Evolutionary conservation across 805 yeast genomes (phyloP).

Genomic region (Komagataella pseudopastoris): DNA sequence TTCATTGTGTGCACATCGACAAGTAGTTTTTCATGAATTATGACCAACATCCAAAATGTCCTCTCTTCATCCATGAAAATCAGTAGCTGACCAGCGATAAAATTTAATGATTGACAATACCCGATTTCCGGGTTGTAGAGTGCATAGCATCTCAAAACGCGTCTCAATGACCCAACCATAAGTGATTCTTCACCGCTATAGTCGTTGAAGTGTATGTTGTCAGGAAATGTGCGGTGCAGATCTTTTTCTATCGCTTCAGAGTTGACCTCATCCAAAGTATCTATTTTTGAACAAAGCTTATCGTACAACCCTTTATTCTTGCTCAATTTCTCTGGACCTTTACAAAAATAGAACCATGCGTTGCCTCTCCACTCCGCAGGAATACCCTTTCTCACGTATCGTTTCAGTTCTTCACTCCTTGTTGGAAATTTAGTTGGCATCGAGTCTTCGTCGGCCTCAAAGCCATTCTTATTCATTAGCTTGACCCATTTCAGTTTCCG

Average conservation of each 20-base stretch:
- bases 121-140: slow-evolving; percentile 82
- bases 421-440: slow-evolving; percentile 63
- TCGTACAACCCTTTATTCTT: slow-evolving; percentile 68
- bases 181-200: slow-evolving; percentile 37
- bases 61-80: slow-evolving; percentile 82
- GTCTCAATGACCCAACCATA: slow-evolving; percentile 55
- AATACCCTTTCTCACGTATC: slow-evolving; percentile 80
- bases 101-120: slow-evolving; percentile 90
- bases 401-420: slow-evolving; percentile 60
- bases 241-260: slow-evolving; percentile 92
- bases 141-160: slow-evolving; percentile 77
- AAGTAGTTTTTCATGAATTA: slow-evolving; percentile 69
- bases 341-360: slow-evolving; percentile 94
- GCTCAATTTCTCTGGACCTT: slow-evolving; percentile 50
- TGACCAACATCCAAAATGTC: slow-evolving; percentile 92
- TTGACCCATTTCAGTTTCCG: slow-evolving; percentile 69
- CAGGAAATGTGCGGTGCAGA: slow-evolving; percentile 89
- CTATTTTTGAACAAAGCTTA: slow-evolving; percentile 45
- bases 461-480: slow-evolving; percentile 56
- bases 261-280: slow-evolving; percentile 46
- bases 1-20: slow-evolving; percentile 88
- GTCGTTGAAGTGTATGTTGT: slow-evolving; percentile 66
- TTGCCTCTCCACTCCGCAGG: slow-evolving; percentile 97
- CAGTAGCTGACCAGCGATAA: slow-evolving; percentile 75
- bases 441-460: slow-evolving; percentile 13